Conservation (phyloP, 805 yeast genomes). For the Clavispora fructus region DNA sequence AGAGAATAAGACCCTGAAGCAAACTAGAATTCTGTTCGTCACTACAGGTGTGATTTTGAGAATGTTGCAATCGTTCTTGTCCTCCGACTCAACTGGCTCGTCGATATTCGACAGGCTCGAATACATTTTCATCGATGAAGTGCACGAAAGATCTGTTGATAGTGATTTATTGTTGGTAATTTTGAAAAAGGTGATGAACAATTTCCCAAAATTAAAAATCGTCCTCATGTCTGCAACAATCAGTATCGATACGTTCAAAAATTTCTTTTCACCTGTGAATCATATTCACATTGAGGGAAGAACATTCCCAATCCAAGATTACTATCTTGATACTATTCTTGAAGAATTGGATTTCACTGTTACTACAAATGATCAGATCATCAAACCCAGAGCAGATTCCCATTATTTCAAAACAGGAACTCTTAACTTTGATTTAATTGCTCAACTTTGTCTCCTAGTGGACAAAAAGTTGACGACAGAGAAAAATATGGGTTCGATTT, state of each 20-base stretch:
- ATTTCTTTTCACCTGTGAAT: conserved; percentile 55
- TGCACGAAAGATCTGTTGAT: conserved; percentile 93
- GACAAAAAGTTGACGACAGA: conserved; percentile 43
- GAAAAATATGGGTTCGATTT: conserved; percentile 60
- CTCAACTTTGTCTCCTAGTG: conserved; percentile 48
- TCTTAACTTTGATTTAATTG: conserved; percentile 70
- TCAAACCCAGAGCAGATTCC: conserved; percentile 61
- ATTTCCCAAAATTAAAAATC: conserved; percentile 53
- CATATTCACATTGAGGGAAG: conserved; percentile 87
- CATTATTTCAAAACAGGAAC: conserved; percentile 60
- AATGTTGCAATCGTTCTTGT: conserved; percentile 61
- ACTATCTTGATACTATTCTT: conserved; percentile 65
- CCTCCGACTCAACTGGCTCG: conserved; percentile 18
- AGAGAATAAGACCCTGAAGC: conserved; percentile 57
- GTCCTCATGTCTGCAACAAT: conserved; percentile 95
- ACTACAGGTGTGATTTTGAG: conserved; percentile 90
- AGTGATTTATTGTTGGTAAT: conserved; percentile 80
- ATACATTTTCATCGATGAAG: conserved; percentile 85
- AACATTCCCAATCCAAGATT: conserved; percentile 84
- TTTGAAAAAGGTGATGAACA: conserved; percentile 54
- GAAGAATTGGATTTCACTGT: conserved; percentile 53
- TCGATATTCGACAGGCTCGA: conserved; percentile 50
- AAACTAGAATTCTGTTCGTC: conserved; percentile 76
- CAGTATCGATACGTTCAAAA: conserved; percentile 58
- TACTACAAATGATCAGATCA: conserved; percentile 29